A percentile compares a stretch with the other conserved stretches of the same genome.
phyloP scores from a whole-genome alignment of 305 asterid species.

The Solanum hybrid region DNA sequence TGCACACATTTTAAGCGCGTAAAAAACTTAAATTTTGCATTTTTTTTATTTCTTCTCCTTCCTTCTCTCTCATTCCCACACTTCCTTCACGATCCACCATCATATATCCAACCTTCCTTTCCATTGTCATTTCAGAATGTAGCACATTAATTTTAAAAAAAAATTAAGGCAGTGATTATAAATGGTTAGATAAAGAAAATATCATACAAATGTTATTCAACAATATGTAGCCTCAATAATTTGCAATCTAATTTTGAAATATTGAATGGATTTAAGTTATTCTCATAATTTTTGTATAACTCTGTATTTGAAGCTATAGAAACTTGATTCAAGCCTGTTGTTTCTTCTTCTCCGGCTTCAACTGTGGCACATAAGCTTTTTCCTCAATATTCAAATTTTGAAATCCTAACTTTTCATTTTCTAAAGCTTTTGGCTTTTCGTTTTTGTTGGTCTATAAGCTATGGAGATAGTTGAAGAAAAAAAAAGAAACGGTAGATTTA shows the following conservation, averaged over 20 bases:
- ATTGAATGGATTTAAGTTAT: not conserved
- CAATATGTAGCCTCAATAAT: not conserved
- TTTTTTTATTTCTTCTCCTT: too few relatives aligned
- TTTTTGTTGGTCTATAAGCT: not conserved
- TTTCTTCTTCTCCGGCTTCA: too few relatives aligned
- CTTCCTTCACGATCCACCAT: not conserved
- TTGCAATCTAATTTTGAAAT: not conserved
- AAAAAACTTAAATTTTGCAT: not conserved
- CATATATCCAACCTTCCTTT: not conserved
- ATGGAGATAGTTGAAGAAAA: not conserved
- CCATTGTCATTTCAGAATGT: not conserved
- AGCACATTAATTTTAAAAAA: not conserved
- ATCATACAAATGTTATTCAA: not conserved
- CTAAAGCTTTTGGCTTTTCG: not conserved
- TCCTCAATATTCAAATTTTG: not conserved
- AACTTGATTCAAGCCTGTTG: too few relatives aligned
- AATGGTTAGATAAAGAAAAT: not conserved
- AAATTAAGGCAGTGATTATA: not conserved
- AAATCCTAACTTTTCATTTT: not conserved
- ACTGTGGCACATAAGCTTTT: too few relatives aligned
- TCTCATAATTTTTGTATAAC: not conserved
- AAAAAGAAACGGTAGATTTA: not conserved
- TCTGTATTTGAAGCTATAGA: too few relatives aligned
- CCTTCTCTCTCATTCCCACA: too few relatives aligned
- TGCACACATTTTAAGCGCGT: not conserved